Evolutionary conservation across 2,329 filamentous ascomycete species (phyloP).

Genomic region (Aspergillus sp.): DNA sequence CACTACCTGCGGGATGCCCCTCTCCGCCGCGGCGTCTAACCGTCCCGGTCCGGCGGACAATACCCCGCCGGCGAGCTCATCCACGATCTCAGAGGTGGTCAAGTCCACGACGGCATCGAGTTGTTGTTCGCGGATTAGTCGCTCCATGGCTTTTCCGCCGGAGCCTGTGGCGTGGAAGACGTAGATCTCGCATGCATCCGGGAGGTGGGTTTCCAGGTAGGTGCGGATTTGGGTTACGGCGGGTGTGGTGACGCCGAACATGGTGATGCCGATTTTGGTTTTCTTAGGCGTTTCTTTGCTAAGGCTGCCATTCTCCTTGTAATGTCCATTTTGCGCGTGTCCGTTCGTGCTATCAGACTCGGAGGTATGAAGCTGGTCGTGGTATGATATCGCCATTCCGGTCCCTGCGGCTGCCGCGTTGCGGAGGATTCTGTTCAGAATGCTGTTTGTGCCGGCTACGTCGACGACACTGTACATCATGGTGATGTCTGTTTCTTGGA

Average conservation of each 20-base stretch:
- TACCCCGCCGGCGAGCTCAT: slow-evolving; percentile 64
- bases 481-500: slow-evolving; percentile 68
- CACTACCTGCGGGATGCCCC: slow-evolving; percentile 61
- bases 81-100: slow-evolving; percentile 71
- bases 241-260: slow-evolving; percentile 75
- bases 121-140: slow-evolving; percentile 58
- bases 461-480: slow-evolving; percentile 74
- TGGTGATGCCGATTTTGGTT: slow-evolving; percentile 61
- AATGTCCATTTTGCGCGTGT: no score
- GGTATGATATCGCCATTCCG: slow-evolving; percentile 58
- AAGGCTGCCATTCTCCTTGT: no score
- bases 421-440: slow-evolving; percentile 59
- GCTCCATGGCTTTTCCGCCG: slow-evolving; percentile 70
- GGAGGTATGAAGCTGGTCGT: background rate
- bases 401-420: slow-evolving; percentile 66
- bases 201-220: slow-evolving; percentile 47
- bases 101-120: slow-evolving; percentile 69
- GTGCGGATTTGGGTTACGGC: slow-evolving; percentile 59
- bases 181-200: slow-evolving; percentile 57
- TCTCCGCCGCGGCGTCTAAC: slow-evolving; percentile 59
- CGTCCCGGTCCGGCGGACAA: slow-evolving; percentile 61
- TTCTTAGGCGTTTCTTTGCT: background rate
- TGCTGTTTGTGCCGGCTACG: slow-evolving; percentile 64
- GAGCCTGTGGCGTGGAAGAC: slow-evolving; percentile 72
- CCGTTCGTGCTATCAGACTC: no score